phyloP scores from a whole-genome alignment of 768 basidiomycete species.

The Russula emetica region DNA sequence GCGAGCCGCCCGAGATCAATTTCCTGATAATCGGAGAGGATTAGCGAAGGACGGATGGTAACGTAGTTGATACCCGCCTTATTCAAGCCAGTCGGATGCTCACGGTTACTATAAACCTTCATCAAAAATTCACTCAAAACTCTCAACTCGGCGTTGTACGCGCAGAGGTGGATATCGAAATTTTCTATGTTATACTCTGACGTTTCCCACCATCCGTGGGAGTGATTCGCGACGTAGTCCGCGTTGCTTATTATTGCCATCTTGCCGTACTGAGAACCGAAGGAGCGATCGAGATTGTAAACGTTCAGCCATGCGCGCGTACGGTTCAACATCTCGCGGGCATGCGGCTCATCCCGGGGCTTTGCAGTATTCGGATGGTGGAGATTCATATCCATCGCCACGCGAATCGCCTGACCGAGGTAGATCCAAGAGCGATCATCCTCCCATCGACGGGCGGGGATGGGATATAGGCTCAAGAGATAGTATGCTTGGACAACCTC shows the following conservation, averaged over 20 bases:
- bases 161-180: constrained; percentile 78
- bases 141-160: constrained; percentile 71
- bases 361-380: constrained; percentile 71
- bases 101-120: constrained; percentile 63
- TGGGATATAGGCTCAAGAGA: constrained; percentile 67
- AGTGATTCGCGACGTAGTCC: constrained; percentile 73
- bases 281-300: constrained; percentile 87
- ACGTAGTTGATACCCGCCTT: constrained; percentile 42
- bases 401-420: constrained; percentile 81
- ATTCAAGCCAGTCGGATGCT: constrained; percentile 70
- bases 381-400: constrained; percentile 86
- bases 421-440: constrained; percentile 89
- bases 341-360: constrained; percentile 75
- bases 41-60: background rate
- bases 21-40: constrained; percentile 38
- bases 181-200: constrained; percentile 48
- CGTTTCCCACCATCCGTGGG: constrained; percentile 31
- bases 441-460: constrained; percentile 76
- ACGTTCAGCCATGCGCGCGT: constrained; percentile 89
- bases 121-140: constrained; percentile 56
- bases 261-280: constrained; percentile 88
- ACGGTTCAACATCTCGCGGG: constrained; percentile 84
- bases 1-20: constrained; percentile 63
- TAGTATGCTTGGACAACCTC: constrained; percentile 85
- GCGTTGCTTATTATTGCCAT: constrained; percentile 70